phyloP scores from a whole-genome alignment of 148 eudicot species.

The Chenopodium berlandieri region DNA sequence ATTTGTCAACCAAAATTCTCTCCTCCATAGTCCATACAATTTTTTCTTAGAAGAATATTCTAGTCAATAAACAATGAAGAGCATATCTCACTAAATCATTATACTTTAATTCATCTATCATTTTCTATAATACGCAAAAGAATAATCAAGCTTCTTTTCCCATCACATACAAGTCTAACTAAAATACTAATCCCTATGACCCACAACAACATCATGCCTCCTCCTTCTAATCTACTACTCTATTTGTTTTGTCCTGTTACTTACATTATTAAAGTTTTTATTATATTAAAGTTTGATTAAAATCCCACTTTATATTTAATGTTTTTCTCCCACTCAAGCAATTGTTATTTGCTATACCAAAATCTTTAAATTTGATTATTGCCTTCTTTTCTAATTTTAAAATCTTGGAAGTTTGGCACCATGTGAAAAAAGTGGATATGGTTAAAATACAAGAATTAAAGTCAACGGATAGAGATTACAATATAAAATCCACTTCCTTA shows the following conservation, averaged over 20 bases:
- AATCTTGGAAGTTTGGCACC: neutral
- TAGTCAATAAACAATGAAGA: neutral
- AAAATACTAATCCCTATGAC: constrained; percentile 19
- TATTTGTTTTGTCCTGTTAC: constrained; percentile 15
- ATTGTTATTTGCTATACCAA: neutral
- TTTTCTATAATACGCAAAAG: constrained; percentile 16
- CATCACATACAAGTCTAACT: neutral
- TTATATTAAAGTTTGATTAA: neutral
- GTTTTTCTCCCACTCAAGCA: neutral
- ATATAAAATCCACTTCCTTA: neutral
- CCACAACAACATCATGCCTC: constrained; percentile 22
- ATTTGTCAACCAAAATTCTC: neutral
- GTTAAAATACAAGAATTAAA: neutral
- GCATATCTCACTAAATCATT: constrained; percentile 22
- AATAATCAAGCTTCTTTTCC: constrained; percentile 11
- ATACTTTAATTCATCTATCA: constrained; percentile 13
- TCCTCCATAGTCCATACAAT: neutral
- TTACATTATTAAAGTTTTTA: too few relatives aligned
- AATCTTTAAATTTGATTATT: neutral
- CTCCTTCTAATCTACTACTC: neutral
- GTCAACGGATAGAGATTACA: constrained; percentile 6
- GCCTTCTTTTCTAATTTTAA: neutral
- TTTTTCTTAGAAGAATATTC: neutral
- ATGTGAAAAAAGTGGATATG: neutral
- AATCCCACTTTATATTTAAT: neutral